Conservation (phyloP, 495 filamentous ascomycete genomes). For the Aspergillus egyptiacus region DNA sequence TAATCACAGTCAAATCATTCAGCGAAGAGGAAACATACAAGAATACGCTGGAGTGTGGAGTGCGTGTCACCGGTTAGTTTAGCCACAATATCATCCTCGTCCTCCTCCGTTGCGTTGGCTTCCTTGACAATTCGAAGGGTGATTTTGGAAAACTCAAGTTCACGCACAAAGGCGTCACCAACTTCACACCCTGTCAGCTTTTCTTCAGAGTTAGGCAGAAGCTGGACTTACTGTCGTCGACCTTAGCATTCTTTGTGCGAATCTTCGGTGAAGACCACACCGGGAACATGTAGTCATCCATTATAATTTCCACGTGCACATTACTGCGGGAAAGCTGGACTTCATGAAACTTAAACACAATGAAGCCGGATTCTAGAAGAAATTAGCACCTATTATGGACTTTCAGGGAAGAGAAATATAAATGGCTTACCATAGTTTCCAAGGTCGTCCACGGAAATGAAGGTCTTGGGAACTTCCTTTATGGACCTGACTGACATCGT, state of each 20-base stretch:
- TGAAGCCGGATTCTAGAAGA: constrained; percentile 69
- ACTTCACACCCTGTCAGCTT: constrained; percentile 35
- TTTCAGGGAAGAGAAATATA: not conserved
- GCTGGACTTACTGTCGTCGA: constrained; percentile 64
- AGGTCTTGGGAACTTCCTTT: constrained; percentile 66
- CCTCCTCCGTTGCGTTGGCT: constrained; percentile 65
- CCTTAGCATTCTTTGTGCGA: constrained; percentile 55
- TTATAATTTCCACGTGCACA: constrained; percentile 77
- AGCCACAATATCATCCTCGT: constrained; percentile 66
- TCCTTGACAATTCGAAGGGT: constrained; percentile 78
- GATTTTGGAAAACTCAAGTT: constrained; percentile 90
- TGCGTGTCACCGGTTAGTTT: constrained; percentile 81
- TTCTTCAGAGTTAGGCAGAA: not conserved
- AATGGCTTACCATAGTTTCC: constrained; percentile 58
- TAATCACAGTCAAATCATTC: not conserved
- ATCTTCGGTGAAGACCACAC: constrained; percentile 76
- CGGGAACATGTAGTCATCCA: constrained; percentile 93
- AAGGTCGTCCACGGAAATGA: constrained; percentile 71
- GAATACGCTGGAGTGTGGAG: constrained; percentile 75
- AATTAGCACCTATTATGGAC: constrained; percentile 14
- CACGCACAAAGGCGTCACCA: constrained; percentile 91
- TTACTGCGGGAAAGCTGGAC: constrained; percentile 70
- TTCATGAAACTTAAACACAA: constrained; percentile 92
- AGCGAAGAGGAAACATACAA: constrained; percentile 52
- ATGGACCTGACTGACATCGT: constrained; percentile 31